Evolutionary conservation across 1,139 yeast genomes (phyloP).

Genomic region (Scheffersomyces segobiensis): DNA sequence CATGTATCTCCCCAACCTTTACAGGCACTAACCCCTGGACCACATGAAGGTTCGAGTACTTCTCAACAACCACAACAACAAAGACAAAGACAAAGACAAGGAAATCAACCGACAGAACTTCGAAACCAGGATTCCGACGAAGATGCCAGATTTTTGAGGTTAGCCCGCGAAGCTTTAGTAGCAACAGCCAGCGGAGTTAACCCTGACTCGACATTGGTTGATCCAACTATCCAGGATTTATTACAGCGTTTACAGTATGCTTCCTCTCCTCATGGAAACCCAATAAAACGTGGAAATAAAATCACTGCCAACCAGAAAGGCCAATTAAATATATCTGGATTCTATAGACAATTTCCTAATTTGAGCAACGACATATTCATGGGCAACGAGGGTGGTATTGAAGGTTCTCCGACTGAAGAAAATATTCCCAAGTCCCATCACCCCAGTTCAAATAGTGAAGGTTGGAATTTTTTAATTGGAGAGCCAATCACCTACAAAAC

Average conservation of each 20-base stretch:
- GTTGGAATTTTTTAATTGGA: constrained; percentile 40
- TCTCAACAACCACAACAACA: constrained; percentile 1
- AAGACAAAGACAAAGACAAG: background rate
- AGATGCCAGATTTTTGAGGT: constrained; percentile 40
- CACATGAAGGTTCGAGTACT: background rate
- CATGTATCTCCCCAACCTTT: constrained; percentile 3
- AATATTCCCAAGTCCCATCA: constrained; percentile 11
- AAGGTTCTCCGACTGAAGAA: constrained; percentile 7
- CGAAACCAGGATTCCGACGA: constrained; percentile 25
- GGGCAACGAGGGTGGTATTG: constrained; percentile 7
- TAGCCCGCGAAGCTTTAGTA: constrained; percentile 49
- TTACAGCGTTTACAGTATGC: constrained; percentile 54
- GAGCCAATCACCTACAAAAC: constrained; percentile 19
- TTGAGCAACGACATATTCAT: constrained; percentile 43
- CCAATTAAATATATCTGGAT: constrained; percentile 44
- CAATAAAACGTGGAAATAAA: constrained; percentile 35
- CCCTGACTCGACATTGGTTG: constrained; percentile 30
- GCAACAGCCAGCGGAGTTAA: constrained; percentile 43
- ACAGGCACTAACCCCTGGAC: background rate
- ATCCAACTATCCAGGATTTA: constrained; percentile 56
- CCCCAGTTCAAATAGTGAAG: constrained; percentile 24
- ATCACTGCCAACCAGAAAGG: constrained; percentile 44
- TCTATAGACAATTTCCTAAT: constrained; percentile 46
- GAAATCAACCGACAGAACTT: constrained; percentile 1
- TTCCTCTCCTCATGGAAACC: constrained; percentile 53